Evolutionary conservation across 2,329 filamentous ascomycete species (phyloP).

Genomic region (Botrytis porri): DNA sequence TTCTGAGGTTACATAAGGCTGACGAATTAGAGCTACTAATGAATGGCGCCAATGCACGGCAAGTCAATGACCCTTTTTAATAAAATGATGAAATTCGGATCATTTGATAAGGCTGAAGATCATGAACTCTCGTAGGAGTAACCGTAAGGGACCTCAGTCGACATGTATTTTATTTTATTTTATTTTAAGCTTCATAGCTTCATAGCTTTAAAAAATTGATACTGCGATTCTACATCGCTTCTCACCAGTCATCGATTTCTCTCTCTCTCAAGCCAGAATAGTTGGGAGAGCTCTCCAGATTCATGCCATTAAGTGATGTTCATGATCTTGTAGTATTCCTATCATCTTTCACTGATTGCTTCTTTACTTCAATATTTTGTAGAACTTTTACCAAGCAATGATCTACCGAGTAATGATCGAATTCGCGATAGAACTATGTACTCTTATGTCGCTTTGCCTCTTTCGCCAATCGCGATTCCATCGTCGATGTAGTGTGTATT

Average conservation of each 20-base stretch:
- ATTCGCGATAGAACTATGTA: background rate
- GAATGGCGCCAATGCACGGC: background rate
- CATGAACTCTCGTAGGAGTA: background rate
- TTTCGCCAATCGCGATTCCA: background rate
- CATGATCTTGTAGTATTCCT: background rate
- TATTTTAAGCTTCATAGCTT: no score
- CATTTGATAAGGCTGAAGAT: background rate
- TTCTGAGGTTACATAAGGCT: constrained; percentile 20
- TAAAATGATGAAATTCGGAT: background rate
- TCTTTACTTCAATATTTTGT: background rate
- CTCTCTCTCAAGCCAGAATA: background rate
- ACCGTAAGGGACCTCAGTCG: background rate
- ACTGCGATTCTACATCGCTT: background rate
- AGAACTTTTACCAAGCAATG: background rate
- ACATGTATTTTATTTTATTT: background rate
- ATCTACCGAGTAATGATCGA: background rate
- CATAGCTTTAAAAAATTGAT: background rate
- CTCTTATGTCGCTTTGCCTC: background rate
- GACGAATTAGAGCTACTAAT: background rate
- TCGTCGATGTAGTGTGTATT: background rate
- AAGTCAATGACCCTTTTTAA: background rate
- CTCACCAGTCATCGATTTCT: background rate
- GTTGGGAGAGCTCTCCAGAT: background rate
- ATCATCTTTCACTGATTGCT: background rate
- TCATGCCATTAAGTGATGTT: background rate